phyloP scores from a whole-genome alignment of 2,329 filamentous ascomycete genomes.

The Bipolaris victoriae region DNA sequence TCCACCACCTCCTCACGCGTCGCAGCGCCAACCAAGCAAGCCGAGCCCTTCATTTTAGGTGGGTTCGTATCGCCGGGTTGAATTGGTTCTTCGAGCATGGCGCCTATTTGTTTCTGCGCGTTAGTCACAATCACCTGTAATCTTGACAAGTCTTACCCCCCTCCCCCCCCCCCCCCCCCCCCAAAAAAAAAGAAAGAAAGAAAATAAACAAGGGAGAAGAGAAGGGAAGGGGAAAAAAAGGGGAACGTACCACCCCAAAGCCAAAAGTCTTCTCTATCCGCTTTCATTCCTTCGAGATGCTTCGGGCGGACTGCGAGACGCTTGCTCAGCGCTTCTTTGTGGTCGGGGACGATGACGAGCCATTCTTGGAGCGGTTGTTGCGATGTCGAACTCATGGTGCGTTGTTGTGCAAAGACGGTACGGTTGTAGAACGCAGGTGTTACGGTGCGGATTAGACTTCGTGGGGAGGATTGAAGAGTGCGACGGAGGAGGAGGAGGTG shows the following conservation, averaged over 20 bases:
- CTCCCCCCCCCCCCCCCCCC: no score
- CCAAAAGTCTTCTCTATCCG: conserved; percentile 41
- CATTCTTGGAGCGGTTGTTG: conserved; percentile 51
- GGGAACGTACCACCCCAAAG: conserved; percentile 43
- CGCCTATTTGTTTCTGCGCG: conserved; percentile 22
- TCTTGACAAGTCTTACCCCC: not conserved
- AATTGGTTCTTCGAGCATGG: conserved; percentile 51
- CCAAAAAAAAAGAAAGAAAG: no score
- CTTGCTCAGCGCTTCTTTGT: conserved; percentile 50
- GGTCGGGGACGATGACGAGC: conserved; percentile 58
- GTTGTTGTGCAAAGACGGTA: not conserved
- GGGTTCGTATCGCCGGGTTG: conserved; percentile 63
- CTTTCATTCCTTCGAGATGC: conserved; percentile 41
- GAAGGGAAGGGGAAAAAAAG: no score
- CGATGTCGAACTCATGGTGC: conserved; percentile 32
- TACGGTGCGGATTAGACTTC: no score
- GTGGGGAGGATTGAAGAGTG: no score
- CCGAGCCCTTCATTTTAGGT: conserved; percentile 75
- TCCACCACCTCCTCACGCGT: conserved; percentile 73
- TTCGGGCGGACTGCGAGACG: conserved; percentile 51
- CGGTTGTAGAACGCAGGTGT: no score
- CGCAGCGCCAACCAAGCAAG: conserved; percentile 70
- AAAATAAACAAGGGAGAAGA: no score
- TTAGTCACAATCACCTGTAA: not conserved
- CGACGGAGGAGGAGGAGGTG: no score